Percentiles rank a stretch among this genome's conserved stretches.
These are phyloP conservation scores for Ascochyta viciae-villosae DNA, from an alignment of 2,329 filamentous ascomycete species.

Conservation along the genomic window DNA sequence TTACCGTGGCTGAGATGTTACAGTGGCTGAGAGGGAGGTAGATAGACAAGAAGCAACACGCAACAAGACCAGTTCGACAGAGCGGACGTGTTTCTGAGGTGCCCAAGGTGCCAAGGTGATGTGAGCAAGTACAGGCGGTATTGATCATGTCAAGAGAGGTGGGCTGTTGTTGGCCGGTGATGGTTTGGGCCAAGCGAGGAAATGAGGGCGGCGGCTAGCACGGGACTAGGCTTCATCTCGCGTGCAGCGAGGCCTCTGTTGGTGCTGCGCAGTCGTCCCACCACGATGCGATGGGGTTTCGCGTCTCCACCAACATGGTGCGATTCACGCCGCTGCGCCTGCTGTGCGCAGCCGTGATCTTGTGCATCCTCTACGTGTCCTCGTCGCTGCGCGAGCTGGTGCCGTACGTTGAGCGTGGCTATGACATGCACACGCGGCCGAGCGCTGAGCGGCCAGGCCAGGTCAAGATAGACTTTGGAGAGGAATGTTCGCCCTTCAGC, in stretches of 20 bases:
- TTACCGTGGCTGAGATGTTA: too few relatives aligned
- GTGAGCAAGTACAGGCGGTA: too few relatives aligned
- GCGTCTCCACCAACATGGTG: constrained; percentile 42
- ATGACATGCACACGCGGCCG: constrained; percentile 39
- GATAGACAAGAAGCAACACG: too few relatives aligned
- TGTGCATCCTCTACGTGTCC: constrained; percentile 33
- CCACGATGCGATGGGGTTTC: constrained; percentile 16
- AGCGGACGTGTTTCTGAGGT: too few relatives aligned
- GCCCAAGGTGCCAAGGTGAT: too few relatives aligned
- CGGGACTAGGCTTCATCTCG: constrained; percentile 10
- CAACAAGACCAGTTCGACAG: too few relatives aligned
- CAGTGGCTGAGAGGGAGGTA: too few relatives aligned
- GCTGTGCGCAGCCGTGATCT: constrained; percentile 37
- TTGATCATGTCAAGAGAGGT: too few relatives aligned
- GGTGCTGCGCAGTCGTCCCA: constrained; percentile 2
- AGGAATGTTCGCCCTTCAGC: constrained; percentile 43
- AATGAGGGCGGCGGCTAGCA: not conserved
- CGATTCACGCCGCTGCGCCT: constrained; percentile 47
- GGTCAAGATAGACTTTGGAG: constrained; percentile 35
- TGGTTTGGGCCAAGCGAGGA: too few relatives aligned
- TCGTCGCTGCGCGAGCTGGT: constrained; percentile 31
- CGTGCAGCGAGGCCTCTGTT: constrained; percentile 5
- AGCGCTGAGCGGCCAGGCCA: constrained; percentile 28
- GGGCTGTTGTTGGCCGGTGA: too few relatives aligned
- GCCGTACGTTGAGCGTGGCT: constrained; percentile 40